Evolutionary conservation across 2,329 filamentous ascomycete species (phyloP).

Genomic region (Penicillium sp.): DNA sequence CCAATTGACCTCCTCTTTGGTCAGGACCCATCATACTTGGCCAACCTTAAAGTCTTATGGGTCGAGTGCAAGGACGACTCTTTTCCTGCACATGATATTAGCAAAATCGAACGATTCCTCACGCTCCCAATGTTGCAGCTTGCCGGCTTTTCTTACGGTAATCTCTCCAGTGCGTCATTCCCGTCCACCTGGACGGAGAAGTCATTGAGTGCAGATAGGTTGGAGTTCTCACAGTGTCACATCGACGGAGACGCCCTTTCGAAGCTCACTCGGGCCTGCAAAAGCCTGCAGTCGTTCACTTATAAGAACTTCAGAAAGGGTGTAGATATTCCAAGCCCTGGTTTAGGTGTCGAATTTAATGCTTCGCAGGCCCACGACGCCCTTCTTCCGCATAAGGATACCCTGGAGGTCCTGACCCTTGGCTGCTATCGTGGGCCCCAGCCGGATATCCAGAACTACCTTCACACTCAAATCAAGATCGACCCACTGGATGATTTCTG

Average conservation of each 20-base stretch:
- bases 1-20: conserved; percentile 11
- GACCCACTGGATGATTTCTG: conserved; percentile 25
- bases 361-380: conserved; percentile 17
- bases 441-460: background rate
- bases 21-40: conserved; percentile 14
- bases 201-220: background rate
- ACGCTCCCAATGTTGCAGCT: conserved; percentile 7
- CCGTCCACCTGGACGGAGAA: conserved; percentile 9
- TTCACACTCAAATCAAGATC: conserved; percentile 11
- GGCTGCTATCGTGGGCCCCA: conserved; percentile 8
- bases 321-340: background rate
- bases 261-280: conserved; percentile 6
- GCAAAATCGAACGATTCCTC: conserved; percentile 12
- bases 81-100: conserved; percentile 9
- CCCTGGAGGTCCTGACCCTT: conserved; percentile 16
- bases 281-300: conserved; percentile 8
- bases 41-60: conserved; percentile 14
- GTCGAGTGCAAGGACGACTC: conserved; percentile 4
- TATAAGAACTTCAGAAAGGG: conserved; percentile 13
- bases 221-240: conserved; percentile 2
- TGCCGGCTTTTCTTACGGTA: conserved; percentile 11
- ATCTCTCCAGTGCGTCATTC: conserved; percentile 10
- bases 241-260: conserved; percentile 1
- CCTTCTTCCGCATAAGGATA: conserved; percentile 22
- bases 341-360: conserved; percentile 10